Conservation (phyloP, 202 grass and related monocot species). For the Zoysia matrella region DNA sequence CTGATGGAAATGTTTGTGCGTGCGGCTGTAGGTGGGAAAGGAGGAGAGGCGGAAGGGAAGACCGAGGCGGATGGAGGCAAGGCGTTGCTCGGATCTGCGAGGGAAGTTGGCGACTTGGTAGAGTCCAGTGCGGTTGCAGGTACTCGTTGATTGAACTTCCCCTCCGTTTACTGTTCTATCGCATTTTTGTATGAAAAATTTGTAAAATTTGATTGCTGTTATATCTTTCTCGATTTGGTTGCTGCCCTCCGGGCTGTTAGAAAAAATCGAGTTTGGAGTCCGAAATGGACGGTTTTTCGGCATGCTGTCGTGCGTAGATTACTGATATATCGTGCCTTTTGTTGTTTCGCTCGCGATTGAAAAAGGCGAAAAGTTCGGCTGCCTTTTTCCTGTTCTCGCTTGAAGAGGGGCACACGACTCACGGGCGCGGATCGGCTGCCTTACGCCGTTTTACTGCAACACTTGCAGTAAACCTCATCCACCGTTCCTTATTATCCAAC, state of each 20-base stretch:
- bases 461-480: too few relatives aligned
- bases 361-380: constrained; percentile 43
- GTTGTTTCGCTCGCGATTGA: constrained; percentile 22
- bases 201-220: neutral
- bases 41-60: constrained; percentile 2
- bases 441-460: too few relatives aligned
- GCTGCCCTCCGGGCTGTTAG: constrained; percentile 9
- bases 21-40: constrained; percentile 10
- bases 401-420: constrained; percentile 31
- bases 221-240: neutral
- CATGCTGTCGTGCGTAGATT: neutral
- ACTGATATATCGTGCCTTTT: constrained; percentile 22
- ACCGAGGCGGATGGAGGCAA: constrained; percentile 28
- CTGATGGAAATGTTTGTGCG: neutral
- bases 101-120: neutral
- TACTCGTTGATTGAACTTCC: neutral
- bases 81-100: constrained; percentile 42
- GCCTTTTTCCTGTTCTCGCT: constrained; percentile 32
- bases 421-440: too few relatives aligned
- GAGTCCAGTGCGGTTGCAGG: constrained; percentile 39
- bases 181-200: neutral
- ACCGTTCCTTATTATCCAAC: too few relatives aligned
- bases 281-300: neutral
- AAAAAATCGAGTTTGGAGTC: constrained; percentile 10
- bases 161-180: neutral